Evolutionary conservation across 2,329 filamentous ascomycete genomes (phyloP), one percentile per base, ranked within the genome.

Genomic region (Colletotrichum lentis): DNA sequence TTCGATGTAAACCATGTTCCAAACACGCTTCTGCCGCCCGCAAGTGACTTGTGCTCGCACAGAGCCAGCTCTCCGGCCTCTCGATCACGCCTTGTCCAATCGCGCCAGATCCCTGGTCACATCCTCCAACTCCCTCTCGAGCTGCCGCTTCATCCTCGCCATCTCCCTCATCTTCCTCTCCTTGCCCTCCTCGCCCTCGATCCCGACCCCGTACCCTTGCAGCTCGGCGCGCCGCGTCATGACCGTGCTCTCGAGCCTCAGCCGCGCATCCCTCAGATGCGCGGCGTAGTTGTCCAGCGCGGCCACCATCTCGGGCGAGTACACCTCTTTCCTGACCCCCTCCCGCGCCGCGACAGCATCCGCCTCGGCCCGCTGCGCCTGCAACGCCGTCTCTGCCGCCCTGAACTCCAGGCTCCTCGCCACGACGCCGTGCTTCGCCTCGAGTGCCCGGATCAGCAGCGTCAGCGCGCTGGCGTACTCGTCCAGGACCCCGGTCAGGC

Each of bases 391-490:
- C 41, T 83, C 78, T 2, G 78, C 74, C 31, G 85, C 85, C 47
- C 81, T 80, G n/a, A 87, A 80, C 71, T 85, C 83, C 2, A 87
- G 78, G 16, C 79, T 82, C 5, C 83, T 80, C 1, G 85, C 84
- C 5, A 85, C 77, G 22, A 82, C 77, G 37, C 84, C 83, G 73
- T 88, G 85, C 71, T 88, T 88, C 2, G 81, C 78, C 70, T 88
- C 86, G 1, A 88, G 80, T 2, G 80, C 74, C 61, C 81, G 81
- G n/a, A 87, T 74, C 1, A 88, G 80, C 18, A 78, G 75, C 1
- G 77, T 69, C 2, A 86, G 71, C 0, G 77, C 79, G 3, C 76
- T 71, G 8, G 80, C 77, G 71, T 84, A 80, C 8, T 74, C 72
- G 20, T 76, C 72, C 0, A 87, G 77, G 18, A 86, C 79, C 3